Conservation (phyloP, 805 yeast genomes). For the Candida insectalens region DNA sequence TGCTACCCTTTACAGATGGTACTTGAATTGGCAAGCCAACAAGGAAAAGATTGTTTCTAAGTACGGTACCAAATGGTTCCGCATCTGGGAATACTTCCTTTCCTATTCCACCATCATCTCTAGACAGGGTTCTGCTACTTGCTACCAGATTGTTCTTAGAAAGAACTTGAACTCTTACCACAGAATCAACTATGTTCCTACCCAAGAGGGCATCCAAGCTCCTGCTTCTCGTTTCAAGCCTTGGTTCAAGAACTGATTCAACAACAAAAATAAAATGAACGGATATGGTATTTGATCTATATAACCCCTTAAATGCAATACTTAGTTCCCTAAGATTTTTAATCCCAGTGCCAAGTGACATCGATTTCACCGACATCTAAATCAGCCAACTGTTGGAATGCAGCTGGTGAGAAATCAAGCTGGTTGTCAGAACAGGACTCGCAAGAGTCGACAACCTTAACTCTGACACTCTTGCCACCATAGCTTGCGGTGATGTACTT, state of each 20-base stretch:
- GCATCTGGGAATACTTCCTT: constrained; percentile 89
- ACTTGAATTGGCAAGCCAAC: constrained; percentile 87
- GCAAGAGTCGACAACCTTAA: constrained; percentile 46
- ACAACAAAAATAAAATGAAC: not conserved
- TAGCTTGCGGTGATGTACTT: constrained; percentile 35
- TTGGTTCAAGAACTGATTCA: constrained; percentile 39
- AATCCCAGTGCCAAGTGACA: constrained; percentile 35
- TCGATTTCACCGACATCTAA: constrained; percentile 34
- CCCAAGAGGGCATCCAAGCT: constrained; percentile 61
- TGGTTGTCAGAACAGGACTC: constrained; percentile 35
- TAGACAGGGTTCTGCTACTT: constrained; percentile 89
- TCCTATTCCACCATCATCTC: constrained; percentile 75
- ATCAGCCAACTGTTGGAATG: constrained; percentile 38
- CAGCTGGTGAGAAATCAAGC: constrained; percentile 46
- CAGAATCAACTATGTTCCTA: constrained; percentile 72
- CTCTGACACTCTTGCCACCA: constrained; percentile 39
- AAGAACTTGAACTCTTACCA: constrained; percentile 81
- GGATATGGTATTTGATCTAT: not conserved
- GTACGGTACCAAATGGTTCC: constrained; percentile 84
- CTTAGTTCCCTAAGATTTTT: not conserved
- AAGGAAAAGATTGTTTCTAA: constrained; percentile 64
- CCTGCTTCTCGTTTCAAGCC: constrained; percentile 45
- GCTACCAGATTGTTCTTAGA: constrained; percentile 85
- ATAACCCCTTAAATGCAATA: not conserved
- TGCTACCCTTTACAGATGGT: constrained; percentile 89